Evolutionary conservation across 345 rosid species (phyloP), one percentile per base, ranked within the genome.

Genomic region (Brassica rapa): DNA sequence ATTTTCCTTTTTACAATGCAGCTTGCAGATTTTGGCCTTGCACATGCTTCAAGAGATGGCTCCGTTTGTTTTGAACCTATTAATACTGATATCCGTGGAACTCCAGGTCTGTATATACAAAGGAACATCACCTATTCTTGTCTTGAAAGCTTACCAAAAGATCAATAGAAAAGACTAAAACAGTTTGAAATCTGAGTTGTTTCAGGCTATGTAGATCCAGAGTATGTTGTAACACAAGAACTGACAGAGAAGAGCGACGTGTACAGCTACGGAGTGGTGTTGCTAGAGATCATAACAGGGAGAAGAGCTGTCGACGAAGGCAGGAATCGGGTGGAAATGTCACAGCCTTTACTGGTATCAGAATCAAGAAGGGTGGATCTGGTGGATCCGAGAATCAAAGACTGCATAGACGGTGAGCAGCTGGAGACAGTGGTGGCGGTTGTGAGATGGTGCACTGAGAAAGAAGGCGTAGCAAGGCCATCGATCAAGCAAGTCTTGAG

Each of bases 11-110:
- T 29, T 62, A 62, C 21, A 69, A 62, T 83, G 76, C 87, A 94
- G 98, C 85, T 94, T 86, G 97, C 99, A 41, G 99, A 94, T 90
- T 94, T 94, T 69, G 99, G 99, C 67, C 97, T 91, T 63, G 93
- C 88, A 21, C 93, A 90, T 86, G 90, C 98, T 84, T 89, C 98
- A 39, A 94, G 89, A 81, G 91, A 89, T 77, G 93, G 97, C 60
- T 94, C 98, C 49, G 80, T 94, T 76, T 84, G 87, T 85, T 94
- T 92, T 43, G 99, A 92, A 75, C 98, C 96, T 11, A 87, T 91
- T 59, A 89, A 89, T 70, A 92, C 94, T 6, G 91, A 91, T 83
- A 86, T 92, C 68, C 84, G 93, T n/a, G 98, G 99, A 82, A 95
- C 99, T 82, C 99, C 99, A 88, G 98, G 98, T 92, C 27, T 71